Percentiles rank a stretch among this genome's conserved stretches.
phyloP scores from a whole-genome alignment of 345 rosid genomes.

The Microthlaspi erraticum region DNA sequence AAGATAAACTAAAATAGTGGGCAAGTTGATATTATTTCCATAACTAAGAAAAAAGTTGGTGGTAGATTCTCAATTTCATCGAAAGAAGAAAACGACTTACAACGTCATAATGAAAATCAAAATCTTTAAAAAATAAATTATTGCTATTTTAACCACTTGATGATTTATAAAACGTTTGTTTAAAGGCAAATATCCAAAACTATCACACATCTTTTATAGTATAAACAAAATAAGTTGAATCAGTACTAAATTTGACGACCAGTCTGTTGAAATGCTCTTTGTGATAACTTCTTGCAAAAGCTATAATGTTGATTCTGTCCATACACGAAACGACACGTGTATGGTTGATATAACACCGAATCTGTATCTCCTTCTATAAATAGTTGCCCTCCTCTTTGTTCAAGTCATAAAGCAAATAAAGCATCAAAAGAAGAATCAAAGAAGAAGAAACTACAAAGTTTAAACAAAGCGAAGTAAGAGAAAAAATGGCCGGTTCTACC shows the following conservation, averaged over 20 bases:
- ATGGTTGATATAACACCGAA: conserved; percentile 23
- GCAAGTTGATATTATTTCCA: neutral
- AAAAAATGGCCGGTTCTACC: conserved; percentile 46
- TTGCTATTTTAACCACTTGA: neutral
- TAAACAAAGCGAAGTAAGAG: conserved; percentile 29
- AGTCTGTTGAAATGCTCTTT: conserved; percentile 14
- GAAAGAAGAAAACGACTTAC: neutral
- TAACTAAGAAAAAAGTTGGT: neutral
- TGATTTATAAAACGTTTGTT: neutral
- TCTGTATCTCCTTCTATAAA: conserved; percentile 33
- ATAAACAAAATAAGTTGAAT: neutral
- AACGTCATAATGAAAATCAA: too few relatives aligned
- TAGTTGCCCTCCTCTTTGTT: conserved; percentile 15
- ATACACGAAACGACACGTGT: conserved; percentile 41
- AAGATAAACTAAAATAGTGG: neutral
- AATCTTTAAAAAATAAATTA: too few relatives aligned
- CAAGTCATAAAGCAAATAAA: conserved; percentile 22
- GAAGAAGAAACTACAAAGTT: neutral
- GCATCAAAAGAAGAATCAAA: conserved; percentile 15
- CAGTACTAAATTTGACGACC: neutral
- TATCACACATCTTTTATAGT: too few relatives aligned
- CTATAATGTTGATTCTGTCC: neutral
- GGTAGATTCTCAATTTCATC: neutral
- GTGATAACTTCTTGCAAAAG: conserved; percentile 7
- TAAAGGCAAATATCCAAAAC: neutral